Conservation (phyloP, 2,329 filamentous ascomycete species). For the Sclerotinia borealis region DNA sequence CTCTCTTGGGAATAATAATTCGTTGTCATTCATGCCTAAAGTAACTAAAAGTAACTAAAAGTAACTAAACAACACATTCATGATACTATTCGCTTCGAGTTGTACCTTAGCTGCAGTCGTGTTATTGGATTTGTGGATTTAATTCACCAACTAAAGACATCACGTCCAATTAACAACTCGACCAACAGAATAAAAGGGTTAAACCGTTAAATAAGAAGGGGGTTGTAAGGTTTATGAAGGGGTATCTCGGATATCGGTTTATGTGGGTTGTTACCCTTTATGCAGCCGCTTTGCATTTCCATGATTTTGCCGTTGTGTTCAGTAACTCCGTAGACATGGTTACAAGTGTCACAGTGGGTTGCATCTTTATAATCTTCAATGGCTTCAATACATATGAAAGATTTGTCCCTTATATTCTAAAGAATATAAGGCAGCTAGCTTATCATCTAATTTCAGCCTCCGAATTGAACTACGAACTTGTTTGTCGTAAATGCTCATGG, state of each 20-base stretch:
- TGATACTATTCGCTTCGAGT: slow-evolving; percentile 8
- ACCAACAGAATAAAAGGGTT: not conserved
- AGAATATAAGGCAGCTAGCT: too few species aligned
- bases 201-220: not conserved
- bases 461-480: not conserved
- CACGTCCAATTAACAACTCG: not conserved
- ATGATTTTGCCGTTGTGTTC: not conserved
- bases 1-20: slow-evolving; percentile 8
- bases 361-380: too few species aligned
- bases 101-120: slow-evolving; percentile 5
- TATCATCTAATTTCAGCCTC: not conserved
- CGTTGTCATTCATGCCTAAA: slow-evolving; percentile 14
- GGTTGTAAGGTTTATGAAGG: too few species aligned
- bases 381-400: too few species aligned
- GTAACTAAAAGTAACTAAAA: too few species aligned
- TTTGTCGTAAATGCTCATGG: not conserved
- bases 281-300: slow-evolving; percentile 3
- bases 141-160: not conserved
- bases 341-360: too few species aligned
- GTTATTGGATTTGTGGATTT: slow-evolving; percentile 11
- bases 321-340: not conserved
- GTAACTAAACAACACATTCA: slow-evolving; percentile 12
- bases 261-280: not conserved
- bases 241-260: not conserved
- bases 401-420: not conserved